Evolutionary conservation across 2,329 filamentous ascomycete species (phyloP).

Genomic region (Scytalidium sp.): DNA sequence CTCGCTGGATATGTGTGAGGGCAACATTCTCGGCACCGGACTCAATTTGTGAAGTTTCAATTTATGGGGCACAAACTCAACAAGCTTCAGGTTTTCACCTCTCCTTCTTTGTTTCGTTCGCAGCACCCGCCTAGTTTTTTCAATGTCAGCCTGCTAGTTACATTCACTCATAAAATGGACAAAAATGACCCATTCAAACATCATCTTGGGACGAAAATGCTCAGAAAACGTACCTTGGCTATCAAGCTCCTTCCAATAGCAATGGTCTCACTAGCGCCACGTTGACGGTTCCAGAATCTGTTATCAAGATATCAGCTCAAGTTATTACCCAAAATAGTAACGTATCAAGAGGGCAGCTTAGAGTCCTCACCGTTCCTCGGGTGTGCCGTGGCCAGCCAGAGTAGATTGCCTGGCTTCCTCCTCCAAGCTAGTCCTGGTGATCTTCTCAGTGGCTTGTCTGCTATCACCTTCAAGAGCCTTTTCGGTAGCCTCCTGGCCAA

Average conservation of each 20-base stretch:
- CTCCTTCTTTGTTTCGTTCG: slow-evolving; percentile 15
- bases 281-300: slow-evolving; percentile 62
- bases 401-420: slow-evolving; percentile 56
- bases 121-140: slow-evolving; percentile 11
- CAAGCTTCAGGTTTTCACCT: slow-evolving; percentile 3
- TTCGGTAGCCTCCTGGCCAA: slow-evolving; percentile 55
- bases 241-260: slow-evolving; percentile 54
- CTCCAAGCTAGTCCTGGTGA: slow-evolving; percentile 63
- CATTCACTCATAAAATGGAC: neutral
- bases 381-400: slow-evolving; percentile 43
- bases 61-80: neutral
- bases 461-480: slow-evolving; percentile 44
- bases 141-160: no score
- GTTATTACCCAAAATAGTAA: neutral
- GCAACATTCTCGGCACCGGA: no score
- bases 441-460: slow-evolving; percentile 51
- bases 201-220: neutral
- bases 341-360: slow-evolving; percentile 28
- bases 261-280: slow-evolving; percentile 55
- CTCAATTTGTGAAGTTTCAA: no score
- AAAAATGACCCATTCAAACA: neutral
- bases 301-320: slow-evolving; percentile 16
- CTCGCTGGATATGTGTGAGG: no score
- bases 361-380: slow-evolving; percentile 44
- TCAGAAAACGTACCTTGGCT: slow-evolving; percentile 33